Base-by-base conservation (phyloP, 495 filamentous ascomycete species). In the Lasiosphaeris hirsuta region DNA sequence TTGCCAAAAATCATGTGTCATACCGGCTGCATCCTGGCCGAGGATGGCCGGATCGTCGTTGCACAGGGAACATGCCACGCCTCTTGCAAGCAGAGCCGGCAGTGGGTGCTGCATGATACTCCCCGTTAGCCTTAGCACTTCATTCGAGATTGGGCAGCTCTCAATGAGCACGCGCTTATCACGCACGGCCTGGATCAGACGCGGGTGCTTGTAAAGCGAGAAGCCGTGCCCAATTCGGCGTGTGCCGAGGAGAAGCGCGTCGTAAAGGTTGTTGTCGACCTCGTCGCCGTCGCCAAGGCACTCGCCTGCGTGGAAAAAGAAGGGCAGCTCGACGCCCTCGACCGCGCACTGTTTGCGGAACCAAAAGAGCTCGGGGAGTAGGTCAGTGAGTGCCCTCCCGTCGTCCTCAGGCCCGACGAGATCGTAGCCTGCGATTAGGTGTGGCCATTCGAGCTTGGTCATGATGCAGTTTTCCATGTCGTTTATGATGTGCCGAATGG, bases 281-380 rank as follows among this genome's bases (percentile, higher is more conserved):
- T 74, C 76, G 62, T 83, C 85, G 11, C 89, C 91, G 60, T 92
- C 86, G 13, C 90, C 89, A 0, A 92, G 81, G 39, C 80, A 86
- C 68, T 96, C 91, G 33, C 92, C 94, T 2, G 92, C 94, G 64
- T 96, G 92, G 70, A 98, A 92, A 76, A 93, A 94, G 73, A 96
- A 95, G 3, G 94, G 94, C n/a, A 98, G 86, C 18, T 94, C 83
- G 33, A 96, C 79, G 7, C 79, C 84, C 66, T 90, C 85, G 63
- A 89, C 81, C 10, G 81, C 80, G 67, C 92, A 97, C 50, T 83
- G 81, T 65, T 93, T 93, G 37, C 84, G 84, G 77, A 97, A 97
- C 90, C 90, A 96, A 64, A 97, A 91, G 0, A 97, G 72, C 51
- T 95, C 81, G 0, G 92, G 91, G 0, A 90, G 80, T 2, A 95